Percentiles rank a stretch among this genome's conserved stretches.
Conservation (phyloP, 176 grass and related monocot genomes). For the Juncus inflexus region DNA sequence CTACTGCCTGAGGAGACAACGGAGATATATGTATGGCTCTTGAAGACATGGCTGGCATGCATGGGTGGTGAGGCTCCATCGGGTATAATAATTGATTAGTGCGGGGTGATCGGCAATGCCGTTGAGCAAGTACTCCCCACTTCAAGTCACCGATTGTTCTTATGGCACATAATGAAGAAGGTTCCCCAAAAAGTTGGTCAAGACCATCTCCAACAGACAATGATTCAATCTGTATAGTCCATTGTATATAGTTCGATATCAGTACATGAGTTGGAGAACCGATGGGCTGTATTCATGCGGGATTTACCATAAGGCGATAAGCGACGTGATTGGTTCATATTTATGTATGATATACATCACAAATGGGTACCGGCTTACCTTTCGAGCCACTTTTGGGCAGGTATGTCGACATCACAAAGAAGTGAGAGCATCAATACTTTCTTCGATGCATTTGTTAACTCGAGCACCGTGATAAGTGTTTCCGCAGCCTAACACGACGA, state of each 20-base stretch:
- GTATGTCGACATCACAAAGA: slow-evolving; percentile 75
- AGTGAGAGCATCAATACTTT: slow-evolving; percentile 65
- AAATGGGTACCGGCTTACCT: slow-evolving; percentile 87
- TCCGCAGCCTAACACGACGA: slow-evolving; percentile 79
- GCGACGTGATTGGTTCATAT: slow-evolving; percentile 42
- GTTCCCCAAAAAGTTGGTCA: slow-evolving; percentile 57
- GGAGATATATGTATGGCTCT: slow-evolving; percentile 78
- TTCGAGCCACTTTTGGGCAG: slow-evolving; percentile 72
- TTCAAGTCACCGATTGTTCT: slow-evolving; percentile 68
- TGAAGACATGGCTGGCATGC: slow-evolving; percentile 93
- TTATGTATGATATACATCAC: slow-evolving; percentile 62
- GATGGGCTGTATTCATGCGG: no score
- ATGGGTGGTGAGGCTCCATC: slow-evolving; percentile 79
- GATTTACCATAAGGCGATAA: no score
- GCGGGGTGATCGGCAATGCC: slow-evolving; percentile 60
- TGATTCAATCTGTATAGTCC: no score
- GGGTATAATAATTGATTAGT: slow-evolving; percentile 73
- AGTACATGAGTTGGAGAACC: no score
- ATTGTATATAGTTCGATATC: no score
- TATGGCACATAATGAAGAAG: slow-evolving; percentile 89
- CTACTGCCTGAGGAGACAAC: slow-evolving; percentile 72
- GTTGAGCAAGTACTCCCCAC: slow-evolving; percentile 66
- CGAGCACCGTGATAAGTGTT: slow-evolving; percentile 75
- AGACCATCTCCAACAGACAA: no score
- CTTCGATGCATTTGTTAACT: slow-evolving; percentile 82